Base-by-base conservation (phyloP, 768 basidiomycete genomes). In the Leccinellum rugosiceps region DNA sequence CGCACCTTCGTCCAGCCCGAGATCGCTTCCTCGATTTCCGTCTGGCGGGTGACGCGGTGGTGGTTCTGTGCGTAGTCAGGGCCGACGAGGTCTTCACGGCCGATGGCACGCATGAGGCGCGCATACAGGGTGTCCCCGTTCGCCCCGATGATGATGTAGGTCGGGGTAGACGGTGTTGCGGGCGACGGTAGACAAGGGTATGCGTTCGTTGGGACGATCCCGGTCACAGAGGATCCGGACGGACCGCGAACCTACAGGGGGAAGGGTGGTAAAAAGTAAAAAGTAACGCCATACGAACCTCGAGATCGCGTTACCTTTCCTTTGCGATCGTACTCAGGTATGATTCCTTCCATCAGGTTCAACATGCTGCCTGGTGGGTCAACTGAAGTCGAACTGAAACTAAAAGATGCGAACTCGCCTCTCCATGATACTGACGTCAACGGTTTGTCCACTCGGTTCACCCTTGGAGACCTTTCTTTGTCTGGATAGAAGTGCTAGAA, bases 391-490 rank as follows among this genome's bases (percentile, higher is more conserved):
- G 1, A 4, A 34, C 14, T 11, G 4, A 19, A 41, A 7, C 11
- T 3, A n/a, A 31, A 44, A 6, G 38, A 15, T 13, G 3, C 23
- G 11, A 15, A 44, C 64, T 45, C 49, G 80, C 87, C 87, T 88
- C 65, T 88, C 86, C 59, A 87, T 75, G 26, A 89, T 88, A 70
- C 87, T 88, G 21, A 88, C 87, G 65, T 89, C 87, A n/a, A 89
- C 86, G 0, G 79, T 84, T 51, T 78, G 78, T 3, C 87, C 77
- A 7, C 63, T 68, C 13, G 54, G 60, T 48, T 65, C 63, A 21
- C 69, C 77, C 51, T 58, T 67, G 9, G 59, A 64, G 15, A 59
- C 57, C 58, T 69, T 71, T 54, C 68, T 72, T 32, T 78, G 74
- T 50, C 78, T 73, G 32, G 80, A 75, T 15, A 88, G 69, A 28